These are phyloP conservation scores for Pleurozium schreberi DNA, from an alignment of 225 moss, liverwort and hornwort species.

Conservation along the genomic window DNA sequence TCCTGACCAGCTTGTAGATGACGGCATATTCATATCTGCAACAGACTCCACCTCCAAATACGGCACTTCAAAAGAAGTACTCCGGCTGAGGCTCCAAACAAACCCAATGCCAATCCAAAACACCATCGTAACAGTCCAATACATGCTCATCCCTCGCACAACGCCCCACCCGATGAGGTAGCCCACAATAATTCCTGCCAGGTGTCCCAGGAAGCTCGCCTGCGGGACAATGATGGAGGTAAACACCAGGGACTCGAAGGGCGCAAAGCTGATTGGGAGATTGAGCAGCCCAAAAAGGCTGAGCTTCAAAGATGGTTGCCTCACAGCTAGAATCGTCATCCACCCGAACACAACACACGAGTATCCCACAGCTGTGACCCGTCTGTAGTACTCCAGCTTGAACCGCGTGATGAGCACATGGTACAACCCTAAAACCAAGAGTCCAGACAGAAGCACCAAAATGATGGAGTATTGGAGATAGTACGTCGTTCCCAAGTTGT, in stretches of 20 bases:
- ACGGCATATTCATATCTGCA: slow-evolving; percentile 36
- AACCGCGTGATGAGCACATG: slow-evolving; percentile 73
- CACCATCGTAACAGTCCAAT: slow-evolving; percentile 66
- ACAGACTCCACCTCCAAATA: slow-evolving; percentile 66
- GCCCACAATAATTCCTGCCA: slow-evolving; percentile 77
- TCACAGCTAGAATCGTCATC: slow-evolving; percentile 97
- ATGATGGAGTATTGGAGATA: slow-evolving; percentile 80
- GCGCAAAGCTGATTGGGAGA: slow-evolving; percentile 95
- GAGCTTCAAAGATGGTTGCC: slow-evolving; percentile 84
- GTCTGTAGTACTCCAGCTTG: slow-evolving; percentile 73
- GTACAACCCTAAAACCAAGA: slow-evolving; percentile 77
- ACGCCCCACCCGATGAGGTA: slow-evolving; percentile 96
- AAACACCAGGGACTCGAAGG: slow-evolving; percentile 87
- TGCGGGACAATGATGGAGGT: slow-evolving; percentile 95
- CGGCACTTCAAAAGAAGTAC: slow-evolving; percentile 53
- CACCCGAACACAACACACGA: slow-evolving; percentile 97
- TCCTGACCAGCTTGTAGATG: slow-evolving; percentile 30
- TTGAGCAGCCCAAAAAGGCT: slow-evolving; percentile 82
- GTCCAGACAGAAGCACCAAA: slow-evolving; percentile 59
- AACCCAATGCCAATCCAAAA: slow-evolving; percentile 68
- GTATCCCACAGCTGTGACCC: slow-evolving; percentile 86
- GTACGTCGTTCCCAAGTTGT: slow-evolving; percentile 67
- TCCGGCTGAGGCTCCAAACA: slow-evolving; percentile 70
- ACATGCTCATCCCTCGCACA: slow-evolving; percentile 88
- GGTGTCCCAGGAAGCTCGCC: slow-evolving; percentile 88